Evolutionary conservation across 1,284 basidiomycete species (phyloP), one percentile per base, ranked within the genome.

Genomic region (Fomitopsis betulina): DNA sequence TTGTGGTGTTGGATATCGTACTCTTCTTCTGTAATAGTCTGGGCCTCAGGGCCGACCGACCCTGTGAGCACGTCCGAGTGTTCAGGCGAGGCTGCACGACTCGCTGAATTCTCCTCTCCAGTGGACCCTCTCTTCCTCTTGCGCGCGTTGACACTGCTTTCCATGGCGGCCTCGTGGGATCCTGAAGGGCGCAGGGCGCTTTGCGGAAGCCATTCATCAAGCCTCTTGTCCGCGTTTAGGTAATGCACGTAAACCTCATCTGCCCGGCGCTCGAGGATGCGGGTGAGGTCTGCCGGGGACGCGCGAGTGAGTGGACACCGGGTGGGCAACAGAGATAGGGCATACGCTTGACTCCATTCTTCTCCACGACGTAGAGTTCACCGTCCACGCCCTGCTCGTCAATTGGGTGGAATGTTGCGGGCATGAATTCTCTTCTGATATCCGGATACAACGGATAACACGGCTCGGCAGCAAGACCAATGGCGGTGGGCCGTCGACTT

Each of bases 161-260:
- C 57, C 51, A 42, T 58, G 43, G 42, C 58, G 19, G 55, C 62
- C 64, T 65, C 64, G 62, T 64, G 65, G 50, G 49, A 33, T 53
- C 62, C 62, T 57, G 65, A 61, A 59, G 65, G 65, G 60, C 68
- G 68, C 55, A 83, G 71, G 45, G 70, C 62, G 38, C 70, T 69
- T 58, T 79, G 78, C 1, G 78, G 72, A 15, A 91, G 75, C 91
- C 91, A 93, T 65, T 87, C 84, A 70, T 93, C 91, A 62, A 91
- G 74, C 15, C 89, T 79, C 71, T 91, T 90, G 75, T 93, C 90
- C 23, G 77, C 75, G 65, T 80, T 79, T 56, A 83, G 69, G 70
- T 87, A 89, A 74, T 89, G 87, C 30, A 90, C 85, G 65, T 86
- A 87, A 56, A 79, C 80, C 61, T 83, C 77, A 19, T 73, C 78